Conservation (phyloP, 2,329 filamentous ascomycete species). For the Verticillium alfalfae region DNA sequence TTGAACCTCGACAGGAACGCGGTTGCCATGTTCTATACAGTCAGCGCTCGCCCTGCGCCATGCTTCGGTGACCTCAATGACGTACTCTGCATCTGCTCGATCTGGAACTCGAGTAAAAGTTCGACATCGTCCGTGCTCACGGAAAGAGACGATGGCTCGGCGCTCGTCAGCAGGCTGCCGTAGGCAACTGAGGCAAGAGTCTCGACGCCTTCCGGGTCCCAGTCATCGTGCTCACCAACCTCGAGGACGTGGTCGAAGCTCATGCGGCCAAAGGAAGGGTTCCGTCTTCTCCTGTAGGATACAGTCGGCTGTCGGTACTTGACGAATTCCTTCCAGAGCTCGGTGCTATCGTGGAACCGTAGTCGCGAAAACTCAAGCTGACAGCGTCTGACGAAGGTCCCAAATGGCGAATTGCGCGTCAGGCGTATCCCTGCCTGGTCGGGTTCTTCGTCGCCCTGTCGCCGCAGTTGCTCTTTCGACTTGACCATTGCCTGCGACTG, state of each 20-base stretch:
- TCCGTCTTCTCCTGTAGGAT: constrained; percentile 56
- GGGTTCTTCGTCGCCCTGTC: constrained; percentile 39
- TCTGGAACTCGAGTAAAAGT: constrained; percentile 77
- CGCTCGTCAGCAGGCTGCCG: constrained; percentile 44
- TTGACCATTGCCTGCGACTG: constrained; percentile 54
- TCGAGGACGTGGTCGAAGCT: constrained; percentile 54
- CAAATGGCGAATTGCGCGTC: constrained; percentile 71
- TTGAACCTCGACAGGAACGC: constrained; percentile 70
- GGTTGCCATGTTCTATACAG: constrained; percentile 61
- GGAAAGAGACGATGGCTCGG: constrained; percentile 31
- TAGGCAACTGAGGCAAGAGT: constrained; percentile 43
- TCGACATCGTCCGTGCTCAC: constrained; percentile 78
- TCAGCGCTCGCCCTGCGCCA: constrained; percentile 1
- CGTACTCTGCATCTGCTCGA: constrained; percentile 78
- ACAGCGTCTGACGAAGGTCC: constrained; percentile 71
- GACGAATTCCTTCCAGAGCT: constrained; percentile 79
- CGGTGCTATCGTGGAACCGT: constrained; percentile 71
- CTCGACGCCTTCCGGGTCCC: constrained; percentile 35
- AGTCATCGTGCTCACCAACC: constrained; percentile 43
- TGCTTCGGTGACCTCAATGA: constrained; percentile 1
- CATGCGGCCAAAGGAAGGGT: constrained; percentile 50
- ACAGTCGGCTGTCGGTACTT: constrained; percentile 74
- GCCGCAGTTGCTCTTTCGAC: constrained; percentile 54
- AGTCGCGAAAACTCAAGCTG: constrained; percentile 75
- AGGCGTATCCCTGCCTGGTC: constrained; percentile 46